These are phyloP conservation scores for Wickerhamomyces bovis DNA, from an alignment of 805 yeast genomes.

Conservation along the genomic window DNA sequence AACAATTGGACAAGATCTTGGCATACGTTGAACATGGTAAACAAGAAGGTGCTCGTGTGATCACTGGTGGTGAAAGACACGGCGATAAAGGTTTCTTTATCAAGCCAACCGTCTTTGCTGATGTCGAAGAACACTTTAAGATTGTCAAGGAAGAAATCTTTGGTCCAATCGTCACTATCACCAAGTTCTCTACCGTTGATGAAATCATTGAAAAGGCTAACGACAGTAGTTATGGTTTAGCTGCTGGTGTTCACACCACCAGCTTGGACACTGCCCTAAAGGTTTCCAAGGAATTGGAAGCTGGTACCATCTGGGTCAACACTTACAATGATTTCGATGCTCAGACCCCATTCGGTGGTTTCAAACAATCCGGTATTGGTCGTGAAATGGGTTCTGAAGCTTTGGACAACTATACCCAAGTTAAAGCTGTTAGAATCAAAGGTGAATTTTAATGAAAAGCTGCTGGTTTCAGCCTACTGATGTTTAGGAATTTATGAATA, in stretches of 20 bases:
- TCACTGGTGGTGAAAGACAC: conserved; percentile 11
- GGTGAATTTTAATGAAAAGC: conserved; percentile 2
- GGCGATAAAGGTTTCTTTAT: conserved; percentile 10
- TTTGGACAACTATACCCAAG: conserved; percentile 11
- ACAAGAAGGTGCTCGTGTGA: conserved; percentile 10
- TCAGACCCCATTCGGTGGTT: conserved; percentile 13
- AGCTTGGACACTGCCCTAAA: conserved; percentile 8
- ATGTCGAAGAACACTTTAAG: conserved; percentile 9
- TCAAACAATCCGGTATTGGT: conserved; percentile 12
- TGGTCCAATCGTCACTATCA: conserved; percentile 10
- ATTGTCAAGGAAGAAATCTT: conserved; percentile 12
- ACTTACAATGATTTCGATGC: conserved; percentile 12
- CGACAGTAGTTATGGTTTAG: conserved; percentile 10
- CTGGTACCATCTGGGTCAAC: conserved; percentile 13
- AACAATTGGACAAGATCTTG: conserved; percentile 9
- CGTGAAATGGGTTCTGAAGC: conserved; percentile 13
- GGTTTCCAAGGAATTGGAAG: conserved; percentile 9
- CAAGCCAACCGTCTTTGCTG: conserved; percentile 11
- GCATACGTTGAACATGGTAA: conserved; percentile 9
- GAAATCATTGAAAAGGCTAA: conserved; percentile 9
- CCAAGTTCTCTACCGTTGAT: conserved; percentile 6
- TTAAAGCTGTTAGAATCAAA: conserved; percentile 11
- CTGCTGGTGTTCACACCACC: conserved; percentile 12
- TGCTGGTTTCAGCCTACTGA: neutral
- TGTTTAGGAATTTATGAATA: neutral